Percentiles rank a stretch among this genome's conserved stretches.
Evolutionary conservation across 768 basidiomycete species (phyloP).

Genomic region (Hericium alpestre): DNA sequence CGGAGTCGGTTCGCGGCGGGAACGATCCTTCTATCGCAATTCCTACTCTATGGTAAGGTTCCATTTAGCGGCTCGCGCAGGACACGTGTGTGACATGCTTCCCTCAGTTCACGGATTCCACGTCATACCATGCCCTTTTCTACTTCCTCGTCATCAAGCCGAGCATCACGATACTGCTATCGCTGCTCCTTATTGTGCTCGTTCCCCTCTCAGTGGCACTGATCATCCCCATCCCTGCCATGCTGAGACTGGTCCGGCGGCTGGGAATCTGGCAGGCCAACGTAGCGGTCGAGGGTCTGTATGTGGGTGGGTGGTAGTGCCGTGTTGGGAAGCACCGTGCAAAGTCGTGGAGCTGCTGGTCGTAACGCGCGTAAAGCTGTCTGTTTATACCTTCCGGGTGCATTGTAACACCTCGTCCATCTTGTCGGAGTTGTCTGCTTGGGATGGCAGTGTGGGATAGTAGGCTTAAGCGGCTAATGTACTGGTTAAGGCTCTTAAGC

Average conservation of each 20-base stretch:
- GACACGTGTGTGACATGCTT: slow-evolving; percentile 1
- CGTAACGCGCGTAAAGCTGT: background rate
- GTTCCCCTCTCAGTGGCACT: slow-evolving; percentile 49
- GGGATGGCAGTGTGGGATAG: background rate
- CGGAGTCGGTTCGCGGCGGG: slow-evolving; percentile 28
- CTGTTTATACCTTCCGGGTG: background rate
- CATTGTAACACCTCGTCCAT: background rate
- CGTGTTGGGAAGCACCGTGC: background rate
- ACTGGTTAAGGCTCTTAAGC: slow-evolving; percentile 1
- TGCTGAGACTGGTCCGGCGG: slow-evolving; percentile 51
- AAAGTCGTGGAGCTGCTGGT: background rate
- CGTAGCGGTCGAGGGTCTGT: slow-evolving; percentile 65
- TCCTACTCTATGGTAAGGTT: slow-evolving; percentile 64
- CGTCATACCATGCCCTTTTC: slow-evolving; percentile 77
- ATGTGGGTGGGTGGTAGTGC: slow-evolving; percentile 19
- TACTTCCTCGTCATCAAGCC: slow-evolving; percentile 86
- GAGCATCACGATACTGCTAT: slow-evolving; percentile 59
- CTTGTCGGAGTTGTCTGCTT: background rate
- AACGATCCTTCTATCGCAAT: slow-evolving; percentile 73
- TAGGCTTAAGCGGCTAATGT: background rate
- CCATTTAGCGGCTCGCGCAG: background rate
- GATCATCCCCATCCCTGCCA: slow-evolving; percentile 57
- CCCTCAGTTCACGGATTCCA: slow-evolving; percentile 65
- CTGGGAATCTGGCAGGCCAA: slow-evolving; percentile 79
- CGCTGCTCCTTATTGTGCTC: slow-evolving; percentile 41